These are phyloP conservation scores for Haematococcus sp. DNA, from an alignment of 139 green algal genomes.

Conservation along the genomic window DNA sequence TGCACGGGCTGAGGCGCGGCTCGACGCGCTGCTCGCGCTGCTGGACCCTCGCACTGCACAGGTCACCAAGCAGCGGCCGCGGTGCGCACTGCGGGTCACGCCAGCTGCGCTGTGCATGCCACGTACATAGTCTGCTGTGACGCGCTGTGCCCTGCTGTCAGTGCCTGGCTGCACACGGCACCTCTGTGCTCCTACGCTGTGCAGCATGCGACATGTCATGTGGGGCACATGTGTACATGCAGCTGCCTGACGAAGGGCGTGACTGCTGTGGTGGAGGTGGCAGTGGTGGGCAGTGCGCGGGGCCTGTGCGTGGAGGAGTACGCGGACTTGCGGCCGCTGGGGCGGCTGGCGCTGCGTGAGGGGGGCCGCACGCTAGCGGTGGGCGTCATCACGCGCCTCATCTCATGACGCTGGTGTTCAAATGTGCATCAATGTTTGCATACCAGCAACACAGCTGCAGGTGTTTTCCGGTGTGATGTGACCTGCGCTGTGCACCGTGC, in stretches of 20 bases:
- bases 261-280: conserved; percentile 79
- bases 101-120: not conserved
- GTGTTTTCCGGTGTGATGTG: no score
- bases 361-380: conserved; percentile 84
- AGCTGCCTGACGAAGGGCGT: conserved; percentile 70
- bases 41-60: conserved; percentile 76
- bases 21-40: conserved; percentile 64
- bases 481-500: no score
- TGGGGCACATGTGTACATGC: not conserved
- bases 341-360: conserved; percentile 80
- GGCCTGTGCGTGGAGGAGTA: conserved; percentile 80
- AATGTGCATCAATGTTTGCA: no score
- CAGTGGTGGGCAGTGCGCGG: conserved; percentile 19
- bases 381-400: conserved; percentile 66
- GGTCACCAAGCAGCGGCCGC: conserved; percentile 52
- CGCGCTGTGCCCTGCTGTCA: not conserved
- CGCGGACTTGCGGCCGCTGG: conserved; percentile 68
- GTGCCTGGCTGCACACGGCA: not conserved
- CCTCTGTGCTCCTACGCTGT: not conserved
- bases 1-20: conserved; percentile 63
- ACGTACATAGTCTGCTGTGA: not conserved
- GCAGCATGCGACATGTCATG: not conserved
- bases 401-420: no score
- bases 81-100: conserved; percentile 47
- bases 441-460: no score